Percentiles rank a stretch among this genome's conserved stretches.
These are phyloP conservation scores for Daldinia grandis DNA, from an alignment of 495 filamentous ascomycete species.

Conservation along the genomic window DNA sequence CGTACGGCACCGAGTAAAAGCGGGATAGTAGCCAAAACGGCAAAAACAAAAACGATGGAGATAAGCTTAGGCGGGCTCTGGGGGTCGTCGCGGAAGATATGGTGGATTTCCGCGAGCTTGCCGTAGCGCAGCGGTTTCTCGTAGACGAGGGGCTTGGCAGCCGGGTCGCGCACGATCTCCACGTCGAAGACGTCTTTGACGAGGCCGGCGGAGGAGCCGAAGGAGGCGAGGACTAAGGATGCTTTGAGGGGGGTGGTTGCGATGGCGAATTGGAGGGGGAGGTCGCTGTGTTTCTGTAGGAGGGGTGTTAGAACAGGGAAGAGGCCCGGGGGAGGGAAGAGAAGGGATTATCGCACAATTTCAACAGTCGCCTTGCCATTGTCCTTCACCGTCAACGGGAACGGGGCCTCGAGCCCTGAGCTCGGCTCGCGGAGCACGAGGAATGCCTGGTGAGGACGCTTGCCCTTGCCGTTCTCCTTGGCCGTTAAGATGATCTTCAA, in stretches of 20 bases:
- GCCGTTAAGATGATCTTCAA: conserved; percentile 85
- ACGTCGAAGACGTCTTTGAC: conserved; percentile 75
- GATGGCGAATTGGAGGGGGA: conserved; percentile 82
- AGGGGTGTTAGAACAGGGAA: neutral
- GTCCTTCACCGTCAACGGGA: conserved; percentile 84
- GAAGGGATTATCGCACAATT: conserved; percentile 65
- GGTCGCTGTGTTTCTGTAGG: conserved; percentile 84
- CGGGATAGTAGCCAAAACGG: conserved; percentile 75
- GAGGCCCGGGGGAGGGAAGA: too few relatives aligned
- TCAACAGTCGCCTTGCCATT: conserved; percentile 85
- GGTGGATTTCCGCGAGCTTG: conserved; percentile 83
- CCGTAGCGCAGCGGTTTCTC: conserved; percentile 79
- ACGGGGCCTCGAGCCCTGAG: conserved; percentile 86
- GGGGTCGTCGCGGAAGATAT: conserved; percentile 84
- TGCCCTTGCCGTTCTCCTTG: conserved; percentile 77
- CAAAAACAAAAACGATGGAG: conserved; percentile 76
- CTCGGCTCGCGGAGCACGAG: conserved; percentile 77
- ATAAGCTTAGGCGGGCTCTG: conserved; percentile 84
- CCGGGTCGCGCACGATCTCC: conserved; percentile 62
- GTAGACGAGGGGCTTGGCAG: conserved; percentile 65
- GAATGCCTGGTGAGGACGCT: conserved; percentile 92
- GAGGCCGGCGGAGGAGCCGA: conserved; percentile 75
- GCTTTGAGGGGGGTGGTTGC: conserved; percentile 73
- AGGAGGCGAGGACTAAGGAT: conserved; percentile 83
- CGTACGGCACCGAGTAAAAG: conserved; percentile 75